Evolutionary conservation across 2,329 filamentous ascomycete genomes (phyloP).

Genomic region (Teratosphaeria viscida): DNA sequence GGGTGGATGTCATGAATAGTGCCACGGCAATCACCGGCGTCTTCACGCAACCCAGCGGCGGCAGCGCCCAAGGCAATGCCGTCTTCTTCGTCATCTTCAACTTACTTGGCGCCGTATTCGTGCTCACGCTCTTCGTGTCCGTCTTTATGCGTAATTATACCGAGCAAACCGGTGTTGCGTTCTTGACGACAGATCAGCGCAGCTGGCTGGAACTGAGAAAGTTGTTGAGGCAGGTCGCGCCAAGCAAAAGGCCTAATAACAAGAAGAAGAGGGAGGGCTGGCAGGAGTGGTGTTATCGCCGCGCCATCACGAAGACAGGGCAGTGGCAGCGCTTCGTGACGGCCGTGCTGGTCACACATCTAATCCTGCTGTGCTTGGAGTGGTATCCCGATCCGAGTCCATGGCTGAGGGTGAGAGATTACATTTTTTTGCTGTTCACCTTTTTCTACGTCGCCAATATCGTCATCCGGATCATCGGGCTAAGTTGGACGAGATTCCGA

Average conservation of each 20-base stretch:
- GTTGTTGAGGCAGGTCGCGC: slow-evolving; percentile 80
- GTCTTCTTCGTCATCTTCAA: slow-evolving; percentile 96
- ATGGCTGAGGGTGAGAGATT: slow-evolving; percentile 60
- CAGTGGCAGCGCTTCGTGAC: slow-evolving; percentile 83
- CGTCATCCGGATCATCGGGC: slow-evolving; percentile 69
- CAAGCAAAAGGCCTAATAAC: slow-evolving; percentile 80
- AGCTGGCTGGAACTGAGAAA: slow-evolving; percentile 96
- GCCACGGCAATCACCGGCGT: slow-evolving; percentile 71
- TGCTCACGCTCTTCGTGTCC: slow-evolving; percentile 93
- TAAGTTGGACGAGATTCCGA: slow-evolving; percentile 85
- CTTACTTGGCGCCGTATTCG: slow-evolving; percentile 87
- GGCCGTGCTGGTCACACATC: slow-evolving; percentile 65
- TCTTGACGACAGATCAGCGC: slow-evolving; percentile 86
- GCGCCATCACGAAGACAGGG: slow-evolving; percentile 87
- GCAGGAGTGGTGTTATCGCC: slow-evolving; percentile 90
- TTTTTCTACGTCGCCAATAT: slow-evolving; percentile 77
- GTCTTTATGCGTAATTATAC: slow-evolving; percentile 99
- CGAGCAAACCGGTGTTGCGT: slow-evolving; percentile 94
- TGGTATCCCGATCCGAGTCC: slow-evolving; percentile 62
- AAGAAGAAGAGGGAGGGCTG: slow-evolving; percentile 61
- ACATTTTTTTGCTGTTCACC: slow-evolving; percentile 70
- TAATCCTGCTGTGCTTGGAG: slow-evolving; percentile 74
- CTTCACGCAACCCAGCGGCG: slow-evolving; percentile 60
- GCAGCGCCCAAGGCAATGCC: slow-evolving; percentile 69
- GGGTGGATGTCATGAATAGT: slow-evolving; percentile 84